Base-by-base conservation (phyloP, 208 protist species). In the Naegleria gruberi region DNA sequence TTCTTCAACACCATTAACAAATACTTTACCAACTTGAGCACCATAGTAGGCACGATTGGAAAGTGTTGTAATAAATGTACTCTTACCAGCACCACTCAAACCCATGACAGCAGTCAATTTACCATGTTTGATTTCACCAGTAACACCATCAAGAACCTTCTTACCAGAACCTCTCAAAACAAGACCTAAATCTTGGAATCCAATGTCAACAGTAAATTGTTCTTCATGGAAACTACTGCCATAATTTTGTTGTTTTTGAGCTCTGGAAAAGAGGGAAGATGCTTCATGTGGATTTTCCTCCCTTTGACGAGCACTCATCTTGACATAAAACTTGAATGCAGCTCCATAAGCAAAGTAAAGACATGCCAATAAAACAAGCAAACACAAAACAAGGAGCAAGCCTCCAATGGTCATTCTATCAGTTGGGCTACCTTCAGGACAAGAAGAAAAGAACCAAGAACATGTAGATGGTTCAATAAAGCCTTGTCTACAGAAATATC, bases 41-140 rank as follows among this genome's bases (percentile, higher is more conserved):
- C 89, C 89, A 77, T 90, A 90, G 37, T 90, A 81, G 8, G 89
- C 57, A 65, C 89, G 46, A 46, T n/a, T n/a, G 4, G 37, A 17
- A 4, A 90, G 41, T 81, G 57, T 87, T 41, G 46, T 65, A 40
- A 90, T 77, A n/a, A 90, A 77, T 12, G 37, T 44, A 77, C 6
- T 12, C 26, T 88, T 65, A 65, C 45, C 84, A 43, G 43, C 84
- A 40, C 43, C 45, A 19, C 4, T 7, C 10, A 77, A 4, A 77
- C 86, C 51, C 51, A 89, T 77, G 0, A 89, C 51, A 46, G 51
- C 86, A 23, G 51, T 89, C 46, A 89, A 77, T 17, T 34, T 42
- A 37, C 86, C 86, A 77, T 89, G 46, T 45, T 44, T 26, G 37
- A 89, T 5, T n/a, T 65, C n/a, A 23, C 51, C 86, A 12, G 45